Percentiles rank a stretch among this genome's conserved stretches.
Conservation (phyloP, 2,329 filamentous ascomycete genomes). For the Fusarium xyrophilum region DNA sequence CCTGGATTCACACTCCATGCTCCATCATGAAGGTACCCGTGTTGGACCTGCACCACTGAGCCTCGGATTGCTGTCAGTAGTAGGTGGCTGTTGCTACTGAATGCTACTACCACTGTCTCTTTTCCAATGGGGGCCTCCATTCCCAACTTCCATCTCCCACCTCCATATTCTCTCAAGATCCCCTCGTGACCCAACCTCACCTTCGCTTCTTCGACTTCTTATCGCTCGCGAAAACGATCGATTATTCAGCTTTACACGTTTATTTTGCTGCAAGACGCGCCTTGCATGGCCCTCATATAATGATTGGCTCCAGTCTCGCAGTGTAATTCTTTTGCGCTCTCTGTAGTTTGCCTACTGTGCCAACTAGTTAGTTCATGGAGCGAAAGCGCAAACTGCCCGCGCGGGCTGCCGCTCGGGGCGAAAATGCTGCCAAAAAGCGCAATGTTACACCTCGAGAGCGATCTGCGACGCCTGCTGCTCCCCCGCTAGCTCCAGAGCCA, state of each 20-base stretch:
- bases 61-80: conserved; percentile 32
- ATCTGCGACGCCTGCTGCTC: conserved; percentile 56
- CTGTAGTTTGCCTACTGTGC: conserved; percentile 19
- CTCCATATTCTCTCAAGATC: conserved; percentile 16
- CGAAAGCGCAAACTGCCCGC: conserved; percentile 70
- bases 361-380: conserved; percentile 57
- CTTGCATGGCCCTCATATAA: conserved; percentile 45
- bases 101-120: conserved; percentile 26
- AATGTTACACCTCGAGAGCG: conserved; percentile 62
- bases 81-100: conserved; percentile 23
- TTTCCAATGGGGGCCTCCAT: conserved; percentile 27
- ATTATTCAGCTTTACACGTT: conserved; percentile 17
- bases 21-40: conserved; percentile 23
- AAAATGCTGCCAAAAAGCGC: conserved; percentile 66
- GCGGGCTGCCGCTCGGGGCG: conserved; percentile 66
- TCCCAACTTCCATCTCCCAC: conserved; percentile 29
- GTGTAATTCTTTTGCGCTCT: conserved; percentile 31
- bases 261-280: conserved; percentile 32
- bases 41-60: conserved; percentile 27
- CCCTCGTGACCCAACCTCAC: conserved; percentile 18
- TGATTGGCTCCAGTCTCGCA: conserved; percentile 36
- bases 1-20: conserved; percentile 22
- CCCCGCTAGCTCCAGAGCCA: conserved; percentile 43
- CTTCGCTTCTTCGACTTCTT: neutral
- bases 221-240: neutral